Evolutionary conservation across 345 rosid species (phyloP).

Genomic region (Eucalyptus curtisii): DNA sequence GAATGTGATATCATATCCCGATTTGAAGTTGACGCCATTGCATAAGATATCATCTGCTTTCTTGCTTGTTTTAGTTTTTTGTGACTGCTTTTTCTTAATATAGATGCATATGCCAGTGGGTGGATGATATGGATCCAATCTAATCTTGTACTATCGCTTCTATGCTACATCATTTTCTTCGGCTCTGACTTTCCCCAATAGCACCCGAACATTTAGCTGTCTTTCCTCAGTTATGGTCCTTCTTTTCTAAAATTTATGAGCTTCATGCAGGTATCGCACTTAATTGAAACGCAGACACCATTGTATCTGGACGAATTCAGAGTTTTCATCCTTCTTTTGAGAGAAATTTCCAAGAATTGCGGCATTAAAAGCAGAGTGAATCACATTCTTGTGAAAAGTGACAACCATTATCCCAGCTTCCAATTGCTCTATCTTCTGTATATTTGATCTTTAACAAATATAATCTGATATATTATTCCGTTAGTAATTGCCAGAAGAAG

Average conservation of each 20-base stretch:
- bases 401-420: neutral
- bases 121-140: neutral
- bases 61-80: neutral
- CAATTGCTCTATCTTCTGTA: neutral
- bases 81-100: neutral
- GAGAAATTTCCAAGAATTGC: neutral
- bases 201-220: neutral
- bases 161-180: neutral
- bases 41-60: neutral
- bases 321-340: constrained; percentile 62
- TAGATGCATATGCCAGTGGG: neutral
- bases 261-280: constrained; percentile 57
- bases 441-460: neutral
- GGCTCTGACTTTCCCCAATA: neutral
- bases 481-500: neutral
- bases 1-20: neutral
- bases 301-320: constrained; percentile 55
- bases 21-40: neutral
- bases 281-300: constrained; percentile 88
- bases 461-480: neutral
- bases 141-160: neutral
- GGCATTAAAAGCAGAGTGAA: neutral
- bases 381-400: neutral
- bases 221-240: neutral
- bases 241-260: neutral